Percentiles rank a stretch among this genome's conserved stretches.
These are phyloP conservation scores for Casuarina equisetifolia DNA, from an alignment of 306 rosid genomes.

Conservation along the genomic window DNA sequence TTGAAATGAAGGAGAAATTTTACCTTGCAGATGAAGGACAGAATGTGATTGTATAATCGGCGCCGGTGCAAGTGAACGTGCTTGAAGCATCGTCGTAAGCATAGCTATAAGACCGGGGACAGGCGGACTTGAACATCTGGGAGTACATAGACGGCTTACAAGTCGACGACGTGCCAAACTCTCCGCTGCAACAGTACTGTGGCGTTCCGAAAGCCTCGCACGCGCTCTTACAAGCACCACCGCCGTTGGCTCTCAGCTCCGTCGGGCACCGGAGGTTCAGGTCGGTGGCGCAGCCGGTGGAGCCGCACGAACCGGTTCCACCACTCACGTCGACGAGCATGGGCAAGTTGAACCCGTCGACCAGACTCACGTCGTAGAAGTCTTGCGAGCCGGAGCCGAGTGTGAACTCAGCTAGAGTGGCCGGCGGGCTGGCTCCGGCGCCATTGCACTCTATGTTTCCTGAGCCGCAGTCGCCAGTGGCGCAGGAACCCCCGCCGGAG, in stretches of 20 bases:
- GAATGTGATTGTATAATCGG: constrained; percentile 75
- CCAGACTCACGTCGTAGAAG: constrained; percentile 90
- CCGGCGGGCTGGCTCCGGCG: constrained; percentile 75
- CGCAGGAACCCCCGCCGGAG: constrained; percentile 53
- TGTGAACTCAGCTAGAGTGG: constrained; percentile 88
- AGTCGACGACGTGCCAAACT: constrained; percentile 52
- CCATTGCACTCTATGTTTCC: constrained; percentile 70
- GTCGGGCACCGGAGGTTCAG: constrained; percentile 65
- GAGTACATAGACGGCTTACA: constrained; percentile 82
- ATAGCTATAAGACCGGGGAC: constrained; percentile 84
- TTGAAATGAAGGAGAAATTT: neutral
- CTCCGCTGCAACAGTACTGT: constrained; percentile 86
- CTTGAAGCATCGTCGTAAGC: constrained; percentile 85
- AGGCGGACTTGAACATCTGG: constrained; percentile 69
- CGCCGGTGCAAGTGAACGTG: constrained; percentile 71
- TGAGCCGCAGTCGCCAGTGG: constrained; percentile 85
- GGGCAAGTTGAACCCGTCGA: constrained; percentile 87
- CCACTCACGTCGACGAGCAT: constrained; percentile 64
- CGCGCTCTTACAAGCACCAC: constrained; percentile 83
- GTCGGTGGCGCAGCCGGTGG: constrained; percentile 73
- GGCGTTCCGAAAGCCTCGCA: constrained; percentile 77
- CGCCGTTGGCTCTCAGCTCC: constrained; percentile 54
- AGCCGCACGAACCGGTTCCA: constrained; percentile 59
- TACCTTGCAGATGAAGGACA: constrained; percentile 73
- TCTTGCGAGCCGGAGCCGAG: constrained; percentile 75